Percentiles rank a stretch among this genome's conserved stretches.
These are phyloP conservation scores for Phanerodontia chrysosporium DNA, from an alignment of 768 basidiomycete genomes.

Conservation along the genomic window DNA sequence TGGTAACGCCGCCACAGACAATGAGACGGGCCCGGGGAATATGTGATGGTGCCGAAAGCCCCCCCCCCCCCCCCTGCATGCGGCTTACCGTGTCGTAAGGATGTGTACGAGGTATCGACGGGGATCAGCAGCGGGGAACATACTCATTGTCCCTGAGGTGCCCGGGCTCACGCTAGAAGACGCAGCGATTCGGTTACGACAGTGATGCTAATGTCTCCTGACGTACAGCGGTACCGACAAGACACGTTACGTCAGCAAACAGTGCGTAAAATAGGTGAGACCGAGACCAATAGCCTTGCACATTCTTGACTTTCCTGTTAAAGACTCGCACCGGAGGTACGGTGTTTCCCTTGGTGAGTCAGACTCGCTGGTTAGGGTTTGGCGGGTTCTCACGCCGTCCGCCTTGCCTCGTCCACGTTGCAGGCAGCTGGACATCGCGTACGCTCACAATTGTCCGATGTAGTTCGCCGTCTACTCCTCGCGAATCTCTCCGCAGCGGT, in stretches of 20 bases:
- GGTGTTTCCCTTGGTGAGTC: background rate
- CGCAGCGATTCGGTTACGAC: background rate
- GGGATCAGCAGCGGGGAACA: background rate
- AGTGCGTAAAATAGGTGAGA: background rate
- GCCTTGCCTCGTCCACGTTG: background rate
- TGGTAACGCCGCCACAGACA: no score
- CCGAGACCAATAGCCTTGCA: background rate
- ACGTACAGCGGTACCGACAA: background rate
- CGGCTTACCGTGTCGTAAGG: background rate
- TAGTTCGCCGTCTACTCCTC: background rate
- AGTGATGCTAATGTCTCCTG: background rate
- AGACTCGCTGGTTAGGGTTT: constrained; percentile 1
- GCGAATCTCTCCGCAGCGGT: background rate
- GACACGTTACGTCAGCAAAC: background rate
- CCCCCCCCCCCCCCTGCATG: background rate
- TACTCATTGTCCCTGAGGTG: background rate
- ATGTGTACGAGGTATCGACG: background rate
- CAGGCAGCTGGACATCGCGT: background rate
- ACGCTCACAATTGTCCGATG: background rate
- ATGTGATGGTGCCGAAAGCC: no score
- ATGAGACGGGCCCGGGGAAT: no score
- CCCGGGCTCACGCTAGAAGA: background rate
- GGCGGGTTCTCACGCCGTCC: background rate
- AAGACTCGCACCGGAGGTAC: background rate
- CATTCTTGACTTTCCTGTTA: background rate